Conservation (phyloP, 257 asterid genomes). For the Solanum rostratum region DNA sequence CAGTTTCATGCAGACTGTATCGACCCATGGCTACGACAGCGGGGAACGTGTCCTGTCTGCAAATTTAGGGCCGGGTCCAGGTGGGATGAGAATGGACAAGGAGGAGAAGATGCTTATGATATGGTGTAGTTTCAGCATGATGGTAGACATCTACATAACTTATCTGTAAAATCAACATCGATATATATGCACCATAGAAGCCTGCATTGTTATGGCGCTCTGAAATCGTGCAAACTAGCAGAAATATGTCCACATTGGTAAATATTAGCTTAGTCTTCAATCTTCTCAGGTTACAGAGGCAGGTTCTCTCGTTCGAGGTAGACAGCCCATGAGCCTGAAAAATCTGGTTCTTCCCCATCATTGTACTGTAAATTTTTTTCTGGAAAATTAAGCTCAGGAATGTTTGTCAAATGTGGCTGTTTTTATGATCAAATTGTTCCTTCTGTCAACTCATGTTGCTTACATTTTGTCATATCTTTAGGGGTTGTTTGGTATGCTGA, state of each 20-base stretch:
- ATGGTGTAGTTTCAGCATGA: constrained; percentile 31
- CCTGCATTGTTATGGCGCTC: not conserved
- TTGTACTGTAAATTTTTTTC: not conserved
- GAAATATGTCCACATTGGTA: not conserved
- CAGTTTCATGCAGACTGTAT: constrained; percentile 96
- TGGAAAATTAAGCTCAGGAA: not conserved
- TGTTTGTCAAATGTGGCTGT: not conserved
- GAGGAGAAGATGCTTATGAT: constrained; percentile 44
- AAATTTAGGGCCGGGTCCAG: constrained; percentile 72
- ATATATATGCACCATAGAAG: not conserved
- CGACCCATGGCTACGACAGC: constrained; percentile 96
- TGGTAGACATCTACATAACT: not conserved
- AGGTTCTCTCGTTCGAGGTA: not conserved
- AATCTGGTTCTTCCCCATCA: not conserved
- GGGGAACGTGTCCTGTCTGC: constrained; percentile 98
- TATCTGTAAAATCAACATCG: not conserved
- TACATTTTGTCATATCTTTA: not conserved
- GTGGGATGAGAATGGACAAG: constrained; percentile 47
- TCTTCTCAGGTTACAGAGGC: not conserved
- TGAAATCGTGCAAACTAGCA: not conserved
- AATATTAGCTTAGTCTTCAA: not conserved
- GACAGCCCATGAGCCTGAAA: not conserved
- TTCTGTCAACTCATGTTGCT: not conserved
- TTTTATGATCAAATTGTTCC: not conserved
- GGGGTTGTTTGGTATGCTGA: too few relatives aligned